Conservation (phyloP, 441 rosid genomes). For the Corymbia citriodora region DNA sequence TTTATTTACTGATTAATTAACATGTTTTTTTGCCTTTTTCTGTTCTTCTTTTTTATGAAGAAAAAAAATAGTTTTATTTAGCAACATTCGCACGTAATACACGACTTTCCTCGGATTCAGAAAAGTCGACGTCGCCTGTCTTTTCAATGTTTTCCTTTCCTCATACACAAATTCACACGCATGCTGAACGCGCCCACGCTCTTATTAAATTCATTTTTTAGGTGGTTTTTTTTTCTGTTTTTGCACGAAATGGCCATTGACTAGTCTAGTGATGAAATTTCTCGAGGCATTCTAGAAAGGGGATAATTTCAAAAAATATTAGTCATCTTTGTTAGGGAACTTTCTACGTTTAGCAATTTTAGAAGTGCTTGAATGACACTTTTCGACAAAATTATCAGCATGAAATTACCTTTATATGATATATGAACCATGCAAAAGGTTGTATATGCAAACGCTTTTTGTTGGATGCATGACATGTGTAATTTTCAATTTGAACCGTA, state of each 20-base stretch:
- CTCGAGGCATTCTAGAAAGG: not conserved
- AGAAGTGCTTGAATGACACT: not conserved
- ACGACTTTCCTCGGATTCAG: not conserved
- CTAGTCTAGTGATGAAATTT: not conserved
- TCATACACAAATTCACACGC: not conserved
- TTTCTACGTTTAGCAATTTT: not conserved
- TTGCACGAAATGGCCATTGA: not conserved
- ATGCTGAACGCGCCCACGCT: not conserved
- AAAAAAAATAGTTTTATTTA: not conserved
- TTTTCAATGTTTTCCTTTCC: not conserved
- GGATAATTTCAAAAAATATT: not conserved
- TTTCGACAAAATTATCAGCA: not conserved
- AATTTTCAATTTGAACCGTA: not conserved
- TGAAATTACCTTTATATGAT: not conserved
- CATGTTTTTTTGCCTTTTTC: not conserved
- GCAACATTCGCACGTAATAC: not conserved
- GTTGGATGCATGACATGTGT: not conserved
- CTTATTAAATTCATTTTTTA: not conserved
- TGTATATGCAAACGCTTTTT: rapidly evolving
- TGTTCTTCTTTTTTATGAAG: not conserved
- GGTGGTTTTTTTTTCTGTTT: not conserved
- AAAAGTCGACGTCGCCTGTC: not conserved
- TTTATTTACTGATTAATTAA: not conserved
- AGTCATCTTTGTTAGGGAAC: not conserved
- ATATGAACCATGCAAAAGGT: not conserved